Evolutionary conservation across 768 basidiomycete species (phyloP).

Genomic region (Leccinum olivaceopallidum): DNA sequence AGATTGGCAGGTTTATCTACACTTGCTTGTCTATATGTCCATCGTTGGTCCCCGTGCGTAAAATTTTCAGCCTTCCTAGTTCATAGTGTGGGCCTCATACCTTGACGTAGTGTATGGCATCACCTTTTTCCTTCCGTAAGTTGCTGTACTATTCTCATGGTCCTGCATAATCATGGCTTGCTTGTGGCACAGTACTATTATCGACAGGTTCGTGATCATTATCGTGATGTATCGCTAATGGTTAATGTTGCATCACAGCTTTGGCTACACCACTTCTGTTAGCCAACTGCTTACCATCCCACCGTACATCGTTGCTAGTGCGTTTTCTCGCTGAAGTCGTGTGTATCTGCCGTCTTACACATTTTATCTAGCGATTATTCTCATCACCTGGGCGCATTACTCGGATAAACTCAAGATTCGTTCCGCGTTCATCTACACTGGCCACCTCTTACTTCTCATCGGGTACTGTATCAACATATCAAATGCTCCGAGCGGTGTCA

Average conservation of each 20-base stretch:
- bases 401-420: constrained; percentile 59
- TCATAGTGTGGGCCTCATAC: background rate
- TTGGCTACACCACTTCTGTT: constrained; percentile 56
- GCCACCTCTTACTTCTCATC: constrained; percentile 49
- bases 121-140: constrained; percentile 70
- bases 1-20: constrained; percentile 60
- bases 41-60: constrained; percentile 58
- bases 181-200: background rate
- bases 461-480: constrained; percentile 70
- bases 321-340: constrained; percentile 20
- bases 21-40: constrained; percentile 39
- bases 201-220: background rate
- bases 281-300: constrained; percentile 70
- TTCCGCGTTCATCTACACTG: constrained; percentile 59
- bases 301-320: constrained; percentile 64
- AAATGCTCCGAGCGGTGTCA: constrained; percentile 47
- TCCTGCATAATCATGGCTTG: background rate
- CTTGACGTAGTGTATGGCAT: constrained; percentile 58
- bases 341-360: background rate
- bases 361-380: constrained; percentile 43
- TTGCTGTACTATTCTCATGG: constrained; percentile 9
- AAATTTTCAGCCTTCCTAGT: background rate
- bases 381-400: constrained; percentile 52
- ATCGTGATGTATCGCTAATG: background rate
- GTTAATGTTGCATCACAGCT: constrained; percentile 37